These are phyloP conservation scores for Cystobasidium slooffiae DNA, from an alignment of 1,284 basidiomycete species.

Conservation along the genomic window DNA sequence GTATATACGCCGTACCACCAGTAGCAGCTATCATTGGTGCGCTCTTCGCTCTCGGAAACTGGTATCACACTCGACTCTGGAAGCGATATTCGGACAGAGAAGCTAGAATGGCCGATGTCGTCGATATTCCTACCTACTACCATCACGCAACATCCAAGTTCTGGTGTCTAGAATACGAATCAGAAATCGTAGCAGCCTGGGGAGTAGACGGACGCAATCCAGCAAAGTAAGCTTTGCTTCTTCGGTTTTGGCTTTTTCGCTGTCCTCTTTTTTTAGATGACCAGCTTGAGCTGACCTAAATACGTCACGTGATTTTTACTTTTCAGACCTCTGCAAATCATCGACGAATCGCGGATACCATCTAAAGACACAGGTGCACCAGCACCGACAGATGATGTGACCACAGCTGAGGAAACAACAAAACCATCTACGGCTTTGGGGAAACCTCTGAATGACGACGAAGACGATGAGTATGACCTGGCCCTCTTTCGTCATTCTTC, in stretches of 20 bases:
- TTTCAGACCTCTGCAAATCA: slow-evolving; percentile 18
- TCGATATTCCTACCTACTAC: slow-evolving; percentile 32
- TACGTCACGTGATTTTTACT: slow-evolving; percentile 4
- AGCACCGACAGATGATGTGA: neutral
- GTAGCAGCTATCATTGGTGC: slow-evolving; percentile 22
- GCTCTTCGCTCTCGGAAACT: slow-evolving; percentile 26
- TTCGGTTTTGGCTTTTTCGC: neutral
- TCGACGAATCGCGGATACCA: slow-evolving; percentile 10
- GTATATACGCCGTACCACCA: slow-evolving; percentile 23
- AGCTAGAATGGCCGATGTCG: slow-evolving; percentile 20
- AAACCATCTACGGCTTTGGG: neutral
- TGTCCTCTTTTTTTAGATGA: slow-evolving; percentile 3
- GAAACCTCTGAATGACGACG: neutral
- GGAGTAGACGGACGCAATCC: slow-evolving; percentile 37
- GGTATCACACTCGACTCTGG: slow-evolving; percentile 25
- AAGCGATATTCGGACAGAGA: slow-evolving; percentile 2
- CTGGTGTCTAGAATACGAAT: slow-evolving; percentile 38
- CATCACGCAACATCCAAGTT: slow-evolving; percentile 14
- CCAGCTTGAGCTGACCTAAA: neutral
- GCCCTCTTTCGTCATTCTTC: slow-evolving; percentile 34
- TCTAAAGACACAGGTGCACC: neutral
- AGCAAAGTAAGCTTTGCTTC: slow-evolving; percentile 9
- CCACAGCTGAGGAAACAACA: neutral
- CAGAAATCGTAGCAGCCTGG: slow-evolving; percentile 27
- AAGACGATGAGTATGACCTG: slow-evolving; percentile 34